These are phyloP conservation scores for Pseudoperonospora humuli DNA, from an alignment of 352 stramenopile genomes.

Conservation along the genomic window DNA sequence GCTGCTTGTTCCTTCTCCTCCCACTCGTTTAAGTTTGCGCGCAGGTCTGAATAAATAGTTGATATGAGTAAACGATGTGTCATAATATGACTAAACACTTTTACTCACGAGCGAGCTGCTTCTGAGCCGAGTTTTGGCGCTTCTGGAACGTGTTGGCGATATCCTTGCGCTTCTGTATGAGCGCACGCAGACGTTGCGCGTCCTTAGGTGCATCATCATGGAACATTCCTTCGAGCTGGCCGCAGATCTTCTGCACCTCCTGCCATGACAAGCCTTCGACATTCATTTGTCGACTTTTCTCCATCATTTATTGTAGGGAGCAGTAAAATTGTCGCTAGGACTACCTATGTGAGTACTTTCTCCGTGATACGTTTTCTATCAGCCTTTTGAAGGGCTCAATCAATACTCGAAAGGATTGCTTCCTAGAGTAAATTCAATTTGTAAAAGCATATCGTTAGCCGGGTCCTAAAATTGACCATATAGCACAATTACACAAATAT, in stretches of 20 bases:
- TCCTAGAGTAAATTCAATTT: too few species aligned
- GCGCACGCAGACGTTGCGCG: constrained; percentile 38
- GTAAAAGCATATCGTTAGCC: too few species aligned
- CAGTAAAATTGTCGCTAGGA: too few species aligned
- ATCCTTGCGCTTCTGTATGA: constrained; percentile 55
- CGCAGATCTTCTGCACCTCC: constrained; percentile 63
- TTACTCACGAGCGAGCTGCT: constrained; percentile 46
- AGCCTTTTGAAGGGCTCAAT: too few species aligned
- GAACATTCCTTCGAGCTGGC: constrained; percentile 55
- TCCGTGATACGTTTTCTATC: too few species aligned
- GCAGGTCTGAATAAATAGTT: constrained; percentile 30
- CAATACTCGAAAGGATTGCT: too few species aligned
- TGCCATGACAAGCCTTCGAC: constrained; percentile 38
- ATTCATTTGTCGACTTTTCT: constrained; percentile 12
- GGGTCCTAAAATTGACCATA: not conserved
- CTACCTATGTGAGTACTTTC: too few species aligned
- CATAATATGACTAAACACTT: not conserved
- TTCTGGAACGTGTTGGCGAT: constrained; percentile 37
- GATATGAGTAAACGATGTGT: not conserved
- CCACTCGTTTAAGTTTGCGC: constrained; percentile 58
- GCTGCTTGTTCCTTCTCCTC: constrained; percentile 40
- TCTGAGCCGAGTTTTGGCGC: constrained; percentile 39
- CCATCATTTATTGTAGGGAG: constrained; percentile 22
- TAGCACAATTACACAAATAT: not conserved
- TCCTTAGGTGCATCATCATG: constrained; percentile 54